A percentile compares a stretch with the other conserved stretches of the same genome.
These are phyloP conservation scores for Fusarium avenaceum DNA, from an alignment of 2,329 filamentous ascomycete species.

Conservation along the genomic window DNA sequence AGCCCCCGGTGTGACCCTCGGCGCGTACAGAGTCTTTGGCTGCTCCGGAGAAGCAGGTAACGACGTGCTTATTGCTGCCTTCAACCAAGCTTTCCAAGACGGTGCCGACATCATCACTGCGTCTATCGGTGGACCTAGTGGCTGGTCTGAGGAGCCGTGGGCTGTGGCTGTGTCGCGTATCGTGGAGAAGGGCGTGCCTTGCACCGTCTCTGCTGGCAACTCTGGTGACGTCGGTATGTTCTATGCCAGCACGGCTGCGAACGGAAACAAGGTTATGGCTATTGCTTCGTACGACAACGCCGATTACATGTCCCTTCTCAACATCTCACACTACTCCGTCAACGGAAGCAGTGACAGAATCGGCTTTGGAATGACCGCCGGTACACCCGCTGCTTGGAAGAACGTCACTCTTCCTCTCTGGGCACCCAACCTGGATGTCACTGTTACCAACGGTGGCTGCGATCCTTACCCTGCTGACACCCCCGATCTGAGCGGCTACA, in stretches of 20 bases:
- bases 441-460: conserved; percentile 65
- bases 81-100: conserved; percentile 70
- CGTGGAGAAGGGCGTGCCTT: conserved; percentile 66
- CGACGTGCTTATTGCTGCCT: conserved; percentile 71
- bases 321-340: conserved; percentile 58
- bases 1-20: conserved; percentile 68
- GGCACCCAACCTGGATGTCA: conserved; percentile 63
- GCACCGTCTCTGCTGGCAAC: conserved; percentile 67
- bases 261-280: conserved; percentile 62
- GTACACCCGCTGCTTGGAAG: conserved; percentile 59
- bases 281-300: conserved; percentile 66
- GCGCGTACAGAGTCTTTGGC: conserved; percentile 70
- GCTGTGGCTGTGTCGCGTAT: conserved; percentile 65
- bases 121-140: conserved; percentile 64
- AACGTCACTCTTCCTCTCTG: conserved; percentile 63
- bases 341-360: conserved; percentile 49
- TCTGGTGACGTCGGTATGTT: conserved; percentile 62
- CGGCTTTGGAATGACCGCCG: conserved; percentile 59
- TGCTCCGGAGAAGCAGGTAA: conserved; percentile 63
- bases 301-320: conserved; percentile 59
- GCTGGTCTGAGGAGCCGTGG: conserved; percentile 67
- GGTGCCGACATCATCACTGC: conserved; percentile 69
- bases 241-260: conserved; percentile 64
- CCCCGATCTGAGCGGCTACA: conserved; percentile 68
- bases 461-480: conserved; percentile 64